Percentiles rank a stretch among this genome's conserved stretches.
phyloP scores from a whole-genome alignment of 169 alveolate genomes.

The Plasmodium berghei region DNA sequence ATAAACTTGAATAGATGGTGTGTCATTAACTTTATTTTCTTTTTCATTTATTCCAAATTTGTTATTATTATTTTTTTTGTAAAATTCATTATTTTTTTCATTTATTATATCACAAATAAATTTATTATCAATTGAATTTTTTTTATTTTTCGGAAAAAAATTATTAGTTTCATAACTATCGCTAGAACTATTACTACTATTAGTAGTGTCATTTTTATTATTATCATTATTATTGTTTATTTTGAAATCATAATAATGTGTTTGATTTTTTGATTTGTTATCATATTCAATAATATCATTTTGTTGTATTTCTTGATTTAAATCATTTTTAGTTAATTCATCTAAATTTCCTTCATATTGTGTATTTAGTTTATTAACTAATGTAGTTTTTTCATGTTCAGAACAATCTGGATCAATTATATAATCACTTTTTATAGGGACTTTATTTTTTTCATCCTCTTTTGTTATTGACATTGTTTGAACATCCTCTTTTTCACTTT shows the following conservation, averaged over 20 bases:
- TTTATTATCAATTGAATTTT: background rate
- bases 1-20: conserved; percentile 78
- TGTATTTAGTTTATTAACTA: conserved; percentile 1
- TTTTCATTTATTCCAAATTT: background rate
- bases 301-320: background rate
- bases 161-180: background rate
- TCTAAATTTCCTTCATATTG: conserved; percentile 1
- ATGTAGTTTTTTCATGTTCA: background rate
- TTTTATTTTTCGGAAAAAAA: background rate
- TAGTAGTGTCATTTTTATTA: background rate
- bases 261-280: background rate
- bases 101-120: background rate
- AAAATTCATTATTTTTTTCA: no score
- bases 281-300: background rate
- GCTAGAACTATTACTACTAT: background rate
- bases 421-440: conserved; percentile 2
- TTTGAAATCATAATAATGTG: background rate
- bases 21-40: background rate
- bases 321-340: background rate
- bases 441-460: background rate
- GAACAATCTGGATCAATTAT: conserved; percentile 1
- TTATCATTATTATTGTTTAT: background rate
- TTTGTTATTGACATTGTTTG: no score
- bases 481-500: no score
- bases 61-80: background rate